These are phyloP conservation scores for Plasmodium adleri DNA, from an alignment of 169 alveolate genomes.

Conservation along the genomic window DNA sequence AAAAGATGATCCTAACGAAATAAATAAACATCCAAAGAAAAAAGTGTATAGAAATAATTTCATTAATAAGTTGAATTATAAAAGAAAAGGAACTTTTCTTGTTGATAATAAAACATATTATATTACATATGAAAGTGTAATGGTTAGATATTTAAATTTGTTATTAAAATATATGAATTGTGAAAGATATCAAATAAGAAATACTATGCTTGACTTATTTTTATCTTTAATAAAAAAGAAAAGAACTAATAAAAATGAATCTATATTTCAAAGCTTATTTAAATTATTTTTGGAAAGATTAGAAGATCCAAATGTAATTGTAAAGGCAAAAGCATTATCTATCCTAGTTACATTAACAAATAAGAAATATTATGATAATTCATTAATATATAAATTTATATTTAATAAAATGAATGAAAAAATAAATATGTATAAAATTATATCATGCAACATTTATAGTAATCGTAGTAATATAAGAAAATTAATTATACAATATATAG, in stretches of 20 bases:
- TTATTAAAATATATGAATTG: constrained; percentile 54
- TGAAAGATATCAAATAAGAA: constrained; percentile 59
- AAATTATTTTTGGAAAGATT: constrained; percentile 52
- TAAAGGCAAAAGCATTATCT: constrained; percentile 63
- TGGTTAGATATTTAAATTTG: constrained; percentile 55
- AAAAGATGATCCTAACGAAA: neutral
- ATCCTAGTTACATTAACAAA: constrained; percentile 36
- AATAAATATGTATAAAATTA: constrained; percentile 64
- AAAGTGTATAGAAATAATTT: neutral
- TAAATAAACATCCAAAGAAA: neutral
- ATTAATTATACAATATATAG: constrained; percentile 63
- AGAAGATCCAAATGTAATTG: constrained; percentile 62
- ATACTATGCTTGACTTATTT: constrained; percentile 37
- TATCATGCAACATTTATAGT: constrained; percentile 41
- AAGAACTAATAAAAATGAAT: constrained; percentile 58
- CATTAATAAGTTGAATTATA: constrained; percentile 10
- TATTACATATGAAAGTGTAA: constrained; percentile 44
- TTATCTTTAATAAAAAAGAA: constrained; percentile 54
- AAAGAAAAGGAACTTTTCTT: constrained; percentile 14
- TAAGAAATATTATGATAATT: constrained; percentile 46
- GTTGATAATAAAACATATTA: constrained; percentile 37
- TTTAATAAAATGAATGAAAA: constrained; percentile 66
- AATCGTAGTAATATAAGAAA: constrained; percentile 60
- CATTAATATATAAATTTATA: constrained; percentile 39
- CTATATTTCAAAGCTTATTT: constrained; percentile 44